Evolutionary conservation across 2,329 filamentous ascomycete species (phyloP).

Genomic region (Neoascochyta sp.): DNA sequence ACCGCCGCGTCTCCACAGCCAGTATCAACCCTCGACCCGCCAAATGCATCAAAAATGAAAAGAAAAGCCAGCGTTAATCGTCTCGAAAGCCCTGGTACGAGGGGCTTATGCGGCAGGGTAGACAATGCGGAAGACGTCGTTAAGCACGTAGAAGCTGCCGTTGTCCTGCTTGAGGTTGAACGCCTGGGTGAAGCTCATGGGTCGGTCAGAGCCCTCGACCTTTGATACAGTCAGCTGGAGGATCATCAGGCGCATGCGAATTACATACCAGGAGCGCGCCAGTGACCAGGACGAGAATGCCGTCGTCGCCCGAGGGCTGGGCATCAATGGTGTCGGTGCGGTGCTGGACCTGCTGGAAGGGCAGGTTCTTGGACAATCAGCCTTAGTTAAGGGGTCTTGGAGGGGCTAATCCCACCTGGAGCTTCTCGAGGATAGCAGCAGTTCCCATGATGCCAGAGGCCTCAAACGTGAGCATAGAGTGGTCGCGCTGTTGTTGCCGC

Average conservation of each 20-base stretch:
- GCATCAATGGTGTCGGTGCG: conserved; percentile 73
- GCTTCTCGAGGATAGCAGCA: conserved; percentile 70
- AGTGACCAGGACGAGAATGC: conserved; percentile 83
- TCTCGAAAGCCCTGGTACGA: conserved; percentile 4
- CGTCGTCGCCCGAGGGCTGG: conserved; percentile 67
- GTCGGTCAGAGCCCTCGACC: conserved; percentile 77
- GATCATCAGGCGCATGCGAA: conserved; percentile 9
- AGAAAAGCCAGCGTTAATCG: conserved; percentile 7
- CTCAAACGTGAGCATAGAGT: conserved; percentile 95
- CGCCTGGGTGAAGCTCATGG: conserved; percentile 86
- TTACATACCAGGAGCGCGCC: conserved; percentile 72
- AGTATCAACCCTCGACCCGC: no score
- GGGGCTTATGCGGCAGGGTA: conserved; percentile 50
- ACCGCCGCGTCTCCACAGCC: no score
- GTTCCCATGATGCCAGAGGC: conserved; percentile 62
- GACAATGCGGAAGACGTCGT: conserved; percentile 92
- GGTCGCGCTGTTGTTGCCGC: conserved; percentile 57
- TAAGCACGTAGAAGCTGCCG: conserved; percentile 72
- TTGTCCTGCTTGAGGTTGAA: conserved; percentile 83
- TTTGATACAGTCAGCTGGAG: no score
- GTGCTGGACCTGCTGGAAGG: conserved; percentile 79
- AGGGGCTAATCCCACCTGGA: conserved; percentile 57
- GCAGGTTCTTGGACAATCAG: conserved; percentile 58
- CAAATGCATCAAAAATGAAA: conserved; percentile 13
- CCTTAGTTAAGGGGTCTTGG: not conserved